Base-by-base conservation (phyloP, 768 basidiomycete species). In the Trametes cubensis region DNA sequence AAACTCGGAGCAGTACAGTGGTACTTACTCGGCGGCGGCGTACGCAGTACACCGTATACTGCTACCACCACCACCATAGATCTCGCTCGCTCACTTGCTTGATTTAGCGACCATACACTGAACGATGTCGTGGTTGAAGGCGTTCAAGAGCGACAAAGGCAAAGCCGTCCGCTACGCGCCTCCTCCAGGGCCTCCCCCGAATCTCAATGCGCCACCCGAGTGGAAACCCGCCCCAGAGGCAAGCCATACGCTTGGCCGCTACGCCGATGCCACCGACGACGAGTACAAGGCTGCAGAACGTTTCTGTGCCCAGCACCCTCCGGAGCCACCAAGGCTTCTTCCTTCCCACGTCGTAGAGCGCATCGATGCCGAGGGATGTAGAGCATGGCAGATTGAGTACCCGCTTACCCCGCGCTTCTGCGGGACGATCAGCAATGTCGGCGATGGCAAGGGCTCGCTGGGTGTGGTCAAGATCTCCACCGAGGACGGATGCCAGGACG, bases 161-260 rank as follows among this genome's bases (percentile, higher is more conserved):
- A 62, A 62, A 38, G 55, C 38, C 21, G 45, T 45, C 45, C 46
- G 49, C 30, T 49, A 30, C 45, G 53, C 55, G 42, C 46, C 56
- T 21, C 64, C 61, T 13, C 54, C 53, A 1, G 57, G 23, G 6
- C 53, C 46, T n/a, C 47, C 60, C 17, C 55, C 59, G 3, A 28
- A 23, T n/a, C 50, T 34, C 20, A 40, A 6, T 30, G 60, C 63
- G 28, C 85, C 83, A 6, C 86, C 87, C 5, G 73, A 72, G 40
- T 88, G 87, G 87, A 75, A 81, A 0, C 78, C 87, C 17, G 86
- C 87, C 0, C 80, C 83, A 2, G 87, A 88, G 67, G 61, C 56
- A 18, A 78, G 81, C 1, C 77, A 84, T 66, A 58, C 55, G 10
- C 73, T 70, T n/a, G 87, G 87, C 3, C 79, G 81, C 57, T 78